Evolutionary conservation across 2,329 filamentous ascomycete species (phyloP).

Genomic region (Byssochlamys sp.): DNA sequence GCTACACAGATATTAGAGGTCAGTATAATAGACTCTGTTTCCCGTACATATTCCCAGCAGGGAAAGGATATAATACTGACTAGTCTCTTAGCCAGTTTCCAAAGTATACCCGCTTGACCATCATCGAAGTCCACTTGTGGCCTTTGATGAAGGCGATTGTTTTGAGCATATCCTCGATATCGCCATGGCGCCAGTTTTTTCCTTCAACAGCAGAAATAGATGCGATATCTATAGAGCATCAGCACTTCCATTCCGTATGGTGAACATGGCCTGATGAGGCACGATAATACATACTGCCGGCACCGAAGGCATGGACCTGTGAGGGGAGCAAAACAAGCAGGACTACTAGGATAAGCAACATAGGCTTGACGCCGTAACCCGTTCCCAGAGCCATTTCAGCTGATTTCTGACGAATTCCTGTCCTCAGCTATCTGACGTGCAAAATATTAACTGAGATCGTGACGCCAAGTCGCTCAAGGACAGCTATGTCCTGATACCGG

Average conservation of each 20-base stretch:
- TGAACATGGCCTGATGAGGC: background rate
- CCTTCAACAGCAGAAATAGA: constrained; percentile 43
- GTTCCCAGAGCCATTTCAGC: constrained; percentile 3
- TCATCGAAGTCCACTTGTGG: constrained; percentile 74
- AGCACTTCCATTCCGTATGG: background rate
- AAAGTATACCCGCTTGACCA: constrained; percentile 71
- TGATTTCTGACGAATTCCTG: background rate
- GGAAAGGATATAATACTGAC: constrained; percentile 16
- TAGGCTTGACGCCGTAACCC: constrained; percentile 15
- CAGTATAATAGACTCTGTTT: background rate
- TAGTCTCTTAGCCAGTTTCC: constrained; percentile 83
- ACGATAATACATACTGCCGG: constrained; percentile 29
- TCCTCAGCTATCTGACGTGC: background rate
- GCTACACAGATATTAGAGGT: constrained; percentile 13
- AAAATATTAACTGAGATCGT: background rate
- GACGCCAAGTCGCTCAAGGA: background rate
- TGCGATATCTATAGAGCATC: constrained; percentile 33
- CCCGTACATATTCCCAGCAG: background rate
- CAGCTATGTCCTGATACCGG: background rate
- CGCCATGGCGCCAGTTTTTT: constrained; percentile 47
- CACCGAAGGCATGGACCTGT: constrained; percentile 36
- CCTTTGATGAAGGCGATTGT: constrained; percentile 66
- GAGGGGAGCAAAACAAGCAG: constrained; percentile 28
- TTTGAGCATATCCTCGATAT: constrained; percentile 74
- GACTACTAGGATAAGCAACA: constrained; percentile 27